Evolutionary conservation across 2,329 filamentous ascomycete genomes (phyloP).

Genomic region (Cytospora chrysosperma): DNA sequence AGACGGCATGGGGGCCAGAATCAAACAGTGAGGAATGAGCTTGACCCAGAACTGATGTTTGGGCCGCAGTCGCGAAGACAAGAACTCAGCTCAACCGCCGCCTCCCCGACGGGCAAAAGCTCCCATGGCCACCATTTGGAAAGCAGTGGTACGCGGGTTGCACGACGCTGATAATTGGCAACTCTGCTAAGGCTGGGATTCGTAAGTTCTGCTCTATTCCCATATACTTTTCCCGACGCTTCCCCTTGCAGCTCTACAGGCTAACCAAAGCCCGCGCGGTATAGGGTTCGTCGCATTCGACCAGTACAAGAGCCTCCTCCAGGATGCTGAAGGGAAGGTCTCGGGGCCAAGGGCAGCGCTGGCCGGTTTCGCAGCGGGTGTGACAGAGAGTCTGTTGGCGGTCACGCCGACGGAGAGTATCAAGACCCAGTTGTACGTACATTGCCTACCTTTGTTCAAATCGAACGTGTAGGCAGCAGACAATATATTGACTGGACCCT

Average conservation of each 20-base stretch:
- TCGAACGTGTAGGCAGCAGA: not conserved
- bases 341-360: conserved; percentile 88
- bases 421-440: conserved; percentile 80
- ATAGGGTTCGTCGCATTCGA: conserved; percentile 92
- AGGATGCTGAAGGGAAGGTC: conserved; percentile 82
- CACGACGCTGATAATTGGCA: conserved; percentile 94
- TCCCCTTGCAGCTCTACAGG: not conserved
- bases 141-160: conserved; percentile 96
- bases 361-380: conserved; percentile 89
- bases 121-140: conserved; percentile 93
- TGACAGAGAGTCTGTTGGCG: conserved; percentile 88
- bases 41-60: not conserved
- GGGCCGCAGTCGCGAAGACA: conserved; percentile 78
- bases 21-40: not conserved
- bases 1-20: too few relatives aligned
- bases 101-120: conserved; percentile 77
- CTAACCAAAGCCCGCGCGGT: not conserved
- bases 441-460: too few relatives aligned
- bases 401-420: conserved; percentile 98
- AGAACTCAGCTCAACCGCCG: conserved; percentile 87
- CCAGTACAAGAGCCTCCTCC: conserved; percentile 81
- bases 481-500: not conserved
- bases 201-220: conserved; percentile 54
- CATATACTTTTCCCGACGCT: not conserved
- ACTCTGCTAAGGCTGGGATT: conserved; percentile 93